Conservation (phyloP, 2,329 filamentous ascomycete genomes). For the Alternaria sp. region DNA sequence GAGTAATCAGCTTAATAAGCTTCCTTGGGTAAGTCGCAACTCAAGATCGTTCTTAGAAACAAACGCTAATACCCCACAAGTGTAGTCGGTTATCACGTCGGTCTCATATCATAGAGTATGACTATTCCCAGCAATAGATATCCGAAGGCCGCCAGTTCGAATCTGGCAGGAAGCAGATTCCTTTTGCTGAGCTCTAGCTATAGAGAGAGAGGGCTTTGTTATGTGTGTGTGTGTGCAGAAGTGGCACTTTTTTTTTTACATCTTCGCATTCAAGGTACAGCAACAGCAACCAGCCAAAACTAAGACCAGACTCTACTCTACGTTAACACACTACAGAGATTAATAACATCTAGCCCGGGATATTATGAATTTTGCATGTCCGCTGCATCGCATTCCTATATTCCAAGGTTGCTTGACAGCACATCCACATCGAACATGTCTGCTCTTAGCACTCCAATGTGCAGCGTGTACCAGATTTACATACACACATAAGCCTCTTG, state of each 20-base stretch:
- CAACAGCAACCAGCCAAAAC: background rate
- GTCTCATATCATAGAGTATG: conserved; percentile 43
- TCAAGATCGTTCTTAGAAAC: background rate
- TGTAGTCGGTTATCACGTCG: conserved; percentile 49
- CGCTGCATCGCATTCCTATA: background rate
- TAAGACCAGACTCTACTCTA: background rate
- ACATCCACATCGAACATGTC: background rate
- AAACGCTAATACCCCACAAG: conserved; percentile 2
- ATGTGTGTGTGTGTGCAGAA: background rate
- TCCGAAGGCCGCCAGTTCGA: conserved; percentile 48
- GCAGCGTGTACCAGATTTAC: background rate
- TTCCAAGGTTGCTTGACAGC: background rate
- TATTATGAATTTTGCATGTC: background rate
- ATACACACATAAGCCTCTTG: background rate
- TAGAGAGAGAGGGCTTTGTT: background rate
- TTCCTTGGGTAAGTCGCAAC: background rate
- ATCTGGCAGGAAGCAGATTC: conserved; percentile 41
- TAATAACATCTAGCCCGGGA: background rate
- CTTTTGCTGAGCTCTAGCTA: background rate
- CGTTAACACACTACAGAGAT: background rate
- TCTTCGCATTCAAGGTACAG: background rate
- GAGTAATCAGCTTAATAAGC: conserved; percentile 1
- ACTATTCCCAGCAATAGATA: conserved; percentile 34
- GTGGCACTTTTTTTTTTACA: background rate
- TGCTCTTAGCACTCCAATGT: background rate